A percentile compares a stretch with the other conserved stretches of the same genome.
These are phyloP conservation scores for Apophysomyces elegans DNA, from an alignment of 371 early-diverging fungal genomes.

Conservation along the genomic window DNA sequence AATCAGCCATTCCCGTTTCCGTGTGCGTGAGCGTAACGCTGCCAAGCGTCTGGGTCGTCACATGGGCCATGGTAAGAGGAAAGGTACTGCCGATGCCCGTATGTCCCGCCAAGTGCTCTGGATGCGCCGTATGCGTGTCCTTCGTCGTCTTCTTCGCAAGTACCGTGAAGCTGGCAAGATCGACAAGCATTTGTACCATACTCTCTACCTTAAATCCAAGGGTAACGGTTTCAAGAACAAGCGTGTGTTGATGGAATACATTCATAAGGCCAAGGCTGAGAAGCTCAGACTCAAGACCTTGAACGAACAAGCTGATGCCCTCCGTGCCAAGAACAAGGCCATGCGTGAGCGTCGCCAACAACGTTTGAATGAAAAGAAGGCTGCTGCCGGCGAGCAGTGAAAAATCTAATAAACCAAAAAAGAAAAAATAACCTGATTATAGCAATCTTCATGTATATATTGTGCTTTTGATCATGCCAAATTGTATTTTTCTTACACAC, in stretches of 20 bases:
- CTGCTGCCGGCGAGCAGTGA: constrained; percentile 47
- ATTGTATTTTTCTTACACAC: too few relatives aligned
- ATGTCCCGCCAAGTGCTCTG: constrained; percentile 96
- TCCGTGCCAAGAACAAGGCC: constrained; percentile 93
- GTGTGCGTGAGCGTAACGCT: constrained; percentile 87
- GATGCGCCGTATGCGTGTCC: constrained; percentile 99
- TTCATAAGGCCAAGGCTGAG: constrained; percentile 99
- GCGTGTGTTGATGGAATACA: constrained; percentile 98
- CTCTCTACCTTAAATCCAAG: constrained; percentile 97
- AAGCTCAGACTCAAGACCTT: constrained; percentile 93
- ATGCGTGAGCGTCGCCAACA: constrained; percentile 90
- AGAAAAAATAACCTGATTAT: neutral
- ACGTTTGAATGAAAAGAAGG: constrained; percentile 83
- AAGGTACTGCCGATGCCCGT: constrained; percentile 98
- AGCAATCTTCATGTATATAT: neutral
- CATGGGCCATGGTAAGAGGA: constrained; percentile 96
- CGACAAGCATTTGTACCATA: constrained; percentile 96
- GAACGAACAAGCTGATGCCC: constrained; percentile 98
- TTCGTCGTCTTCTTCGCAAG: constrained; percentile 95
- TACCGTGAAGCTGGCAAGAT: constrained; percentile 97
- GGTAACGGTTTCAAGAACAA: constrained; percentile 99
- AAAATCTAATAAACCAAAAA: neutral
- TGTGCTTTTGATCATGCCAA: too few relatives aligned
- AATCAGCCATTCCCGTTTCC: constrained; percentile 91
- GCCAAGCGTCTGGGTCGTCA: constrained; percentile 99